A percentile compares a stretch with the other conserved stretches of the same genome.
phyloP scores from a whole-genome alignment of 2,329 filamentous ascomycete species.

The Fusarium fracticaudum region DNA sequence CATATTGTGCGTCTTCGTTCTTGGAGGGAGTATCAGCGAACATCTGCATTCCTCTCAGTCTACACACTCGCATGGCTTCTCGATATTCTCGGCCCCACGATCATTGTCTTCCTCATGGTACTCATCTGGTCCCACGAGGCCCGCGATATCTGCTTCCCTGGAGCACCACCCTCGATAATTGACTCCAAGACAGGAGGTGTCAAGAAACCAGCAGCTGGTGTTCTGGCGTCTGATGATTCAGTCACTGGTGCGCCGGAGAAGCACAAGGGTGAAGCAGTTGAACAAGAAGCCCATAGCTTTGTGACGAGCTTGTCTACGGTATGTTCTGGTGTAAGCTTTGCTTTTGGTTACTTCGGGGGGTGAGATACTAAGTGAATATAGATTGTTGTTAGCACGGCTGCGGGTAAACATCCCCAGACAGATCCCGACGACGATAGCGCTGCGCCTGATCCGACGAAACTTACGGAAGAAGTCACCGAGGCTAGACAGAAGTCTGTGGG shows the following conservation, averaged over 20 bases:
- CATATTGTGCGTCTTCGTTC: conserved; percentile 81
- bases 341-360: not conserved
- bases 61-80: conserved; percentile 75
- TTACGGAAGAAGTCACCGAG: conserved; percentile 51
- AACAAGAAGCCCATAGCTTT: conserved; percentile 84
- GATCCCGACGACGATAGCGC: conserved; percentile 63
- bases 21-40: conserved; percentile 79
- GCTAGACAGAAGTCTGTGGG: conserved; percentile 58
- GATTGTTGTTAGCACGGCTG: conserved; percentile 78
- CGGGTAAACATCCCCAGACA: conserved; percentile 77
- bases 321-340: conserved; percentile 46
- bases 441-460: conserved; percentile 61
- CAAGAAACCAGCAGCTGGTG: conserved; percentile 79
- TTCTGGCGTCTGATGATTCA: conserved; percentile 79
- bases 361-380: conserved; percentile 35
- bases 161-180: conserved; percentile 79
- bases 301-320: conserved; percentile 70
- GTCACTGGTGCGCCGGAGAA: conserved; percentile 85
- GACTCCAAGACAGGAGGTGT: conserved; percentile 75
- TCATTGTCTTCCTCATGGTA: conserved; percentile 67
- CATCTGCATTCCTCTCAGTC: conserved; percentile 67
- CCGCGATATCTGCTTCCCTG: conserved; percentile 75
- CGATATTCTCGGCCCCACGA: conserved; percentile 73
- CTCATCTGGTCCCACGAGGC: conserved; percentile 73
- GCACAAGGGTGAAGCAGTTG: conserved; percentile 83